phyloP scores from a whole-genome alignment of 805 yeast genomes.

The Saccharomyces paradoxus region DNA sequence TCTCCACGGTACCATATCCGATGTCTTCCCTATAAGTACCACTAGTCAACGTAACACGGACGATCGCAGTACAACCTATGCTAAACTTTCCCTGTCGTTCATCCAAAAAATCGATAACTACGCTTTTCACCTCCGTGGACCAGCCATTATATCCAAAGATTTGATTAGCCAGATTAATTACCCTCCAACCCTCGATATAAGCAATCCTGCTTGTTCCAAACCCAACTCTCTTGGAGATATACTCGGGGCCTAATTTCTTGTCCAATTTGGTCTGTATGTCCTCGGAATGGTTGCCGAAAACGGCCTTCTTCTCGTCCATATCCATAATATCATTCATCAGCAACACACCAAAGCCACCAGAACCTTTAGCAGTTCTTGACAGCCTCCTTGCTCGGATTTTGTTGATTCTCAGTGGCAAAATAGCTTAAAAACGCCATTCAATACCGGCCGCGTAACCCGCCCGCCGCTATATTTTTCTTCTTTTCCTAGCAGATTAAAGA shows the following conservation, averaged over 20 bases:
- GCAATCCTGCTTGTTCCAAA: conserved; percentile 63
- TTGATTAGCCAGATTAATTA: conserved; percentile 68
- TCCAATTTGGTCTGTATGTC: conserved; percentile 35
- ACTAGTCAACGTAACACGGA: conserved; percentile 62
- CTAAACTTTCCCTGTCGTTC: conserved; percentile 49
- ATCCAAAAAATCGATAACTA: conserved; percentile 65
- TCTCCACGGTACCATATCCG: conserved; percentile 78
- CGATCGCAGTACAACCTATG: conserved; percentile 65
- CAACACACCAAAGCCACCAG: background rate
- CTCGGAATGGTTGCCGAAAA: conserved; percentile 10
- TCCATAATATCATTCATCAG: background rate
- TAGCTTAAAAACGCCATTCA: background rate
- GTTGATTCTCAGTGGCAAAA: conserved; percentile 3
- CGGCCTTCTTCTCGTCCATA: conserved; percentile 21
- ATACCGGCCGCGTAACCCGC: background rate
- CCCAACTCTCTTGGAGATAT: conserved; percentile 65
- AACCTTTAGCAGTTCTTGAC: background rate
- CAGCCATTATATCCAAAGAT: conserved; percentile 81
- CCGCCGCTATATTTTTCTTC: background rate
- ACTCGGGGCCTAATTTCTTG: conserved; percentile 64
- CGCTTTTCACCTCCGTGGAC: conserved; percentile 60
- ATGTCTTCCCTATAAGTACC: conserved; percentile 78
- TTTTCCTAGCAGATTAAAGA: background rate
- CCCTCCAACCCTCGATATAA: conserved; percentile 80
- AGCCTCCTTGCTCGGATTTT: background rate